Conservation (phyloP, 495 filamentous ascomycete species). For the Mycothermus thermophilus region DNA sequence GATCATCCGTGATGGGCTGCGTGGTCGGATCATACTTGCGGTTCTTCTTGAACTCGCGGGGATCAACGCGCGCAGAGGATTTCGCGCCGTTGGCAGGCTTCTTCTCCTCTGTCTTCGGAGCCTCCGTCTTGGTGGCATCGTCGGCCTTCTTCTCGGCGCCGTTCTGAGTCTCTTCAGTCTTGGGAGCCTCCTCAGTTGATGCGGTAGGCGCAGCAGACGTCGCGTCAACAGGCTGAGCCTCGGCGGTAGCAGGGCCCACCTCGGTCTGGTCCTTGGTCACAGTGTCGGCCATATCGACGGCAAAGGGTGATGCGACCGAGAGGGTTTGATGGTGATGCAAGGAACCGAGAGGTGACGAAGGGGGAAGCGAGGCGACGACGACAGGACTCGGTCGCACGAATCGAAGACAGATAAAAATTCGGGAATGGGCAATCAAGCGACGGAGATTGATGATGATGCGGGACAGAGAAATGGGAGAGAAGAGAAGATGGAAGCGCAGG, state of each 20-base stretch:
- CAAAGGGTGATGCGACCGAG: background rate
- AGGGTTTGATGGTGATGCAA: background rate
- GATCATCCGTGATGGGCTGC: slow-evolving; percentile 54
- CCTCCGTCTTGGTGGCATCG: slow-evolving; percentile 5
- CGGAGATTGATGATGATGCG: background rate
- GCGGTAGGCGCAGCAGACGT: slow-evolving; percentile 6
- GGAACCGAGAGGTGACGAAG: background rate
- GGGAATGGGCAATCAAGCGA: no score
- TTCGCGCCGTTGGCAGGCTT: slow-evolving; percentile 8
- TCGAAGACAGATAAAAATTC: no score
- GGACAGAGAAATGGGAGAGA: background rate
- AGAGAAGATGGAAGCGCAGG: background rate
- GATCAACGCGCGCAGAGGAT: slow-evolving; percentile 11
- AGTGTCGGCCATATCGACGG: slow-evolving; percentile 19
- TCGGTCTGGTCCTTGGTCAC: slow-evolving; percentile 13
- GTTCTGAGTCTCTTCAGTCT: slow-evolving; percentile 2
- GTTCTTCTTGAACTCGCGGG: slow-evolving; percentile 24
- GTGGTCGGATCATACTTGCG: slow-evolving; percentile 51
- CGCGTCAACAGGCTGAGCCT: slow-evolving; percentile 9
- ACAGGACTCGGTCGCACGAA: no score
- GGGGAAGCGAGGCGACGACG: background rate
- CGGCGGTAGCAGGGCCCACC: slow-evolving; percentile 8
- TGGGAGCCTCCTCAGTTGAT: background rate
- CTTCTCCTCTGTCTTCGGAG: slow-evolving; percentile 11
- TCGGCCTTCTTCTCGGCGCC: slow-evolving; percentile 8